Conservation (phyloP, 2,329 filamentous ascomycete species). For the Colletotrichum lindemuthianum region DNA sequence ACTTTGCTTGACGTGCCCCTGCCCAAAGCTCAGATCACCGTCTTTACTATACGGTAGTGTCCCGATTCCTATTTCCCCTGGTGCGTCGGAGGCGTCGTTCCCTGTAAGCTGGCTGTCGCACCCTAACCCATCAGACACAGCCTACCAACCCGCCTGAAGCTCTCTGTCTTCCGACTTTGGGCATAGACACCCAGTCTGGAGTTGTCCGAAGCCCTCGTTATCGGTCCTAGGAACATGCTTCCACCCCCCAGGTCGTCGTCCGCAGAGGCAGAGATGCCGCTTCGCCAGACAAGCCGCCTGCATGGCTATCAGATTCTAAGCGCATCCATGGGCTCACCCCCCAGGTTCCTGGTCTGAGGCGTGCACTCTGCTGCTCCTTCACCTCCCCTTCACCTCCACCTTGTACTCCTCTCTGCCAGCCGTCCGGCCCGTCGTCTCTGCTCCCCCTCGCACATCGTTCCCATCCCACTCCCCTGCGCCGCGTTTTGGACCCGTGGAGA, state of each 20-base stretch:
- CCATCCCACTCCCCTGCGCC: conserved; percentile 44
- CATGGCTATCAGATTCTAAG: conserved; percentile 30
- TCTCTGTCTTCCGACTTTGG: background rate
- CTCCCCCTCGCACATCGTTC: conserved; percentile 37
- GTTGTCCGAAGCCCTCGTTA: background rate
- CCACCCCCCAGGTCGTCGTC: conserved; percentile 15
- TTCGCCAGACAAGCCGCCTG: conserved; percentile 7
- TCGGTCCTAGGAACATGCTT: background rate
- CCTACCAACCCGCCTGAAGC: background rate
- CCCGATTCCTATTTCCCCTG: background rate
- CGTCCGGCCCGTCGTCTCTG: conserved; percentile 36
- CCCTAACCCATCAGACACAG: conserved; percentile 19
- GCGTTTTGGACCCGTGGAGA: conserved; percentile 55
- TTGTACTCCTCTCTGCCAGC: conserved; percentile 40
- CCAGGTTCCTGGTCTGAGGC: conserved; percentile 22
- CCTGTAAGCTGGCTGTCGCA: conserved; percentile 18
- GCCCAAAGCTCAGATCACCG: conserved; percentile 12
- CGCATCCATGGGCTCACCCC: conserved; percentile 11
- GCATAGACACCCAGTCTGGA: background rate
- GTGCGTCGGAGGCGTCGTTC: conserved; percentile 11
- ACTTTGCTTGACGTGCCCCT: background rate
- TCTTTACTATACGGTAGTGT: background rate
- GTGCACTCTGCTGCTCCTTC: conserved; percentile 17
- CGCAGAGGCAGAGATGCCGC: background rate
- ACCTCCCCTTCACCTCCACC: conserved; percentile 4